Evolutionary conservation across 1,284 basidiomycete genomes (phyloP).

Genomic region (Malassezia sympodialis): DNA sequence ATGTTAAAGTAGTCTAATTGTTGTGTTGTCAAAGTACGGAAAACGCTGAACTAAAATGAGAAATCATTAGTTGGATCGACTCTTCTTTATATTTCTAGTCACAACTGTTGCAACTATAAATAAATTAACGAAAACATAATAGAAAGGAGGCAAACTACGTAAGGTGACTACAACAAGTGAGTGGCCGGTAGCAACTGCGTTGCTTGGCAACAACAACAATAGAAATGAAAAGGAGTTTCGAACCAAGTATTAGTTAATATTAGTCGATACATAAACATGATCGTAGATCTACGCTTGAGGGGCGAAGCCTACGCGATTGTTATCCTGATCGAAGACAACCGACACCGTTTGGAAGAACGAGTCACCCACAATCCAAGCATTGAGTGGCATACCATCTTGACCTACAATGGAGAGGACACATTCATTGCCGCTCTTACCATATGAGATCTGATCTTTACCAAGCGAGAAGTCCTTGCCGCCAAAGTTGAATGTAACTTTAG

Average conservation of each 20-base stretch:
- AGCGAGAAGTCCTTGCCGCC: slow-evolving; percentile 32
- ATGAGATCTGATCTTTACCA: slow-evolving; percentile 19
- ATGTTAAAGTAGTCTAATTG: too few relatives aligned
- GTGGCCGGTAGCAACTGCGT: too few relatives aligned
- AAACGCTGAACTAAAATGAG: too few relatives aligned
- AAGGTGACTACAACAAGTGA: too few relatives aligned
- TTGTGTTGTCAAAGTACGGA: too few relatives aligned
- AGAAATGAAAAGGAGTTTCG: not conserved
- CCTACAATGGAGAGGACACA: slow-evolving; percentile 44
- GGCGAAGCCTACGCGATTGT: slow-evolving; percentile 50
- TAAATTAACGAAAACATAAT: too few relatives aligned
- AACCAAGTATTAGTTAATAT: too few relatives aligned
- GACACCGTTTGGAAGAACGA: slow-evolving; percentile 40
- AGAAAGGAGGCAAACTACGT: too few relatives aligned
- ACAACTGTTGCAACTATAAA: too few relatives aligned
- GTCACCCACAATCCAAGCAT: slow-evolving; percentile 50
- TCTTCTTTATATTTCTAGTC: too few relatives aligned
- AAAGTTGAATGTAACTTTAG: slow-evolving; percentile 46
- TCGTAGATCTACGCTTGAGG: not conserved
- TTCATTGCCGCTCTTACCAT: slow-evolving; percentile 30
- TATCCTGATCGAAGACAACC: slow-evolving; percentile 49
- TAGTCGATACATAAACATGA: not conserved
- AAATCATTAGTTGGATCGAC: too few relatives aligned
- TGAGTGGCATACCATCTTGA: slow-evolving; percentile 37
- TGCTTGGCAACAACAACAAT: too few relatives aligned